Base-by-base conservation (phyloP, 2,329 filamentous ascomycete species). In the Aspergillus aculeatinus region DNA sequence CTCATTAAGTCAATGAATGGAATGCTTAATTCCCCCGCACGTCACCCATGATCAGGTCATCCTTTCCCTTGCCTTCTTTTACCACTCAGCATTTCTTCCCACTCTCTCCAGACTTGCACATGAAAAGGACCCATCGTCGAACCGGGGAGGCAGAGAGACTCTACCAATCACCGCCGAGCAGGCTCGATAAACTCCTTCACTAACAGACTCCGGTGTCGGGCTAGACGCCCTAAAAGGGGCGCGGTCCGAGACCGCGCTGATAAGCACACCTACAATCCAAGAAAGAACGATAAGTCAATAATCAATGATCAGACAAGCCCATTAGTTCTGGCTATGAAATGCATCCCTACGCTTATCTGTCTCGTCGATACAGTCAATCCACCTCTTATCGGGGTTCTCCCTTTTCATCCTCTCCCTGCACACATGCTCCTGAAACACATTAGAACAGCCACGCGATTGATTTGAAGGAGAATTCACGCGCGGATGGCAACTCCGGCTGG, bases 191-290 rank as follows among this genome's bases (percentile, higher is more conserved):
- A 47, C 53, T 55, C 53, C 53, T 31, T 27, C 11, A 33, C 42
- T 48, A 55, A 33, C 16, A 9, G 12, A 11, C 53, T 55, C 53
- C 53, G 53, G 42, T 55, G 53, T 55, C 53, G 53, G 53, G 53
- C 53, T 55, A 55, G 27, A 48, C 12, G 16, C 14, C 39, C 39
- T 44, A 44, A 44, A 29, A 44, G 39, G 42, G 39, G 12, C 42
- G 53, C 53, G 53, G 53, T 55, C 53, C 53, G 53, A 33, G 53
- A 55, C 53, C 53, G 53, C 53, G 53, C 47, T 59, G 52, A 59
- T 59, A 59, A 55, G 51, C 23, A 29, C 21, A 21, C 21, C 21
- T 21, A 21, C 7, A 29, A 29, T 10, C 27, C 27, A 7, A 29
- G 27, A 9, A 7, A 29, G 27, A 9, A 6, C 27, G 27, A 29